Base-by-base conservation (phyloP, 2,329 filamentous ascomycete species). In the Emericellopsis cladophorae region DNA sequence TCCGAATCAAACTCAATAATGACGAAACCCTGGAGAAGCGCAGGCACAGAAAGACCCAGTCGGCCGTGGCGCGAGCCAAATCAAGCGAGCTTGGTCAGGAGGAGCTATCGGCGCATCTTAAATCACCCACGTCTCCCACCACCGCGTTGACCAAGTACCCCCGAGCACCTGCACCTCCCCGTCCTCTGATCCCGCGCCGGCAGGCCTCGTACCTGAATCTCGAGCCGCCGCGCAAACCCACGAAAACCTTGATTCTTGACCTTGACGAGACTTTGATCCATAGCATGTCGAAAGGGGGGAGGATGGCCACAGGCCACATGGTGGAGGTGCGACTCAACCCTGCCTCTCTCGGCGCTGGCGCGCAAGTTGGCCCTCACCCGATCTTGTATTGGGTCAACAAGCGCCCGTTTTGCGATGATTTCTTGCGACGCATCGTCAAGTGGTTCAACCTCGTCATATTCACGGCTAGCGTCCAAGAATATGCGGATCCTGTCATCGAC, bases 371-470 rank as follows among this genome's bases (percentile, higher is more conserved):
- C 18, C 90, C 95, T 55, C 89, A 98, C 56, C 92, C 92, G 1
- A 96, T 98, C 49, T 65, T 98, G 46, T 98, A 98, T 67, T 98
- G 95, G 68, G 92, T 98, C 40, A 92, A 98, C 66, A 96, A 98
- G 64, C 81, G 92, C 47, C 92, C 92, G 31, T 83, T 92, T 57
- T 98, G 92, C 60, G 92, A 98, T 60, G 90, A 96, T 51, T 98
- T 98, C 56, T 64, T 98, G 54, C 82, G 89, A 54, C 57, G 92
- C 70, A 79, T 95, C 37, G 88, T 81, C 69, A 95, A 95, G 66
- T 98, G 92, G 92, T 98, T 93, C 65, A 96, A 95, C 57, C 69
- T 98, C 14, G 86, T 98, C 40, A 73, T 96, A 37, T 98, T 98
- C 60, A 98, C 92, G 9, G 92, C 92, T 3, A 95, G 88, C 16